Base-by-base conservation (phyloP, 192 early-diverging fungal species). In the Entomortierella parvispora region DNA sequence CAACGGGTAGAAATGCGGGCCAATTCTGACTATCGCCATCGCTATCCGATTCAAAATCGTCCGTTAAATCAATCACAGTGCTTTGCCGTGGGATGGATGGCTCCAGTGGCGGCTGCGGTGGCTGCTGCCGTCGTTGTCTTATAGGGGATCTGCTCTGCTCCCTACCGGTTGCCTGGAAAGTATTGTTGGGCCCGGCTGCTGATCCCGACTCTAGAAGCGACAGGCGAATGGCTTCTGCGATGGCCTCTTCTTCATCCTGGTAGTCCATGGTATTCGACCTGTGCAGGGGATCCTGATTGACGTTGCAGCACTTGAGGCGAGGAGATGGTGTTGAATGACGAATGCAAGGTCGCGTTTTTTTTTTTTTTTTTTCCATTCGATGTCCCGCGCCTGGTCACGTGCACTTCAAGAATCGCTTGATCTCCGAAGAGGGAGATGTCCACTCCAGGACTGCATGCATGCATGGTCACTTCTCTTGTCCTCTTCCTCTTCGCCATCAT, bases 181-280 rank as follows among this genome's bases (percentile, higher is more conserved):
- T 12, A 40, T 40, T 40, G 37, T 40, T 40, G 37, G 37, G 5
- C 37, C 12, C 37, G 12, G 50, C 49, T 37, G 32, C 49, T 48
- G 52, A 2, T 18, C 50, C 11, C 20, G 63, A 55, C 51, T 77
- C 74, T 44, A 52, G 60, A 2, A 77, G 44, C 28, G 74, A 77
- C 15, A 53, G 59, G 20, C 74, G 66, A 31, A 77, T 68, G n/a
- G 74, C 74, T 40, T 77, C 74, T 12, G 74, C 74, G 1, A 77
- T 46, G 22, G 34, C 58, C 3, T 45, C 57, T 8, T 74, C 63
- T 28, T 77, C 74, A 5, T 68, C 65, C 11, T 58, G 37, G 29
- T 32, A 49, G 34, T 66, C 50, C 71, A 76, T 76, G 40, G 12
- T 33, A 6, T 23, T 9, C 28, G 28, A 20, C 53, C 43, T 1